Evolutionary conservation across 2,329 filamentous ascomycete genomes (phyloP).

Genomic region (Pseudogymnoascus sp.): DNA sequence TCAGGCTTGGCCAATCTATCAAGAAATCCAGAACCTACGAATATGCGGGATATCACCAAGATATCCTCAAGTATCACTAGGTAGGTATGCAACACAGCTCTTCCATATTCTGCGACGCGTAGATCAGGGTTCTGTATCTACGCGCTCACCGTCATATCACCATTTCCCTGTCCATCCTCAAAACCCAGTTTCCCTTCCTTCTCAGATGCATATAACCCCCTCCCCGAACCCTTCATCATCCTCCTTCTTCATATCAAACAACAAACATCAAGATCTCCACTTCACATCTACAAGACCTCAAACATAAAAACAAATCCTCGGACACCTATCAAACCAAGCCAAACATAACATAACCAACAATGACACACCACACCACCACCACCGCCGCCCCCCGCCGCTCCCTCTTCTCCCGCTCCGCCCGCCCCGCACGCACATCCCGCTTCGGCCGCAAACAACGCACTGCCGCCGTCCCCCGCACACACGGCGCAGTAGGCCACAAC

Average conservation of each 20-base stretch:
- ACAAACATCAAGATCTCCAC: neutral
- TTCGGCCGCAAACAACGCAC: neutral
- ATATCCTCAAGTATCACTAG: neutral
- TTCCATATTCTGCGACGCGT: neutral
- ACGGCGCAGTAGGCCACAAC: neutral
- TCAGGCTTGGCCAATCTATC: slow-evolving; percentile 1
- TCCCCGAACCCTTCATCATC: neutral
- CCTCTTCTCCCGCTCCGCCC: neutral
- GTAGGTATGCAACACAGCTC: neutral
- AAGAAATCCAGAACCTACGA: neutral
- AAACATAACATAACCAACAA: neutral
- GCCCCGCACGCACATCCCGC: neutral
- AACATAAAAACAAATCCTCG: neutral
- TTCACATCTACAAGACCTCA: neutral
- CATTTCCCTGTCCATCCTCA: neutral
- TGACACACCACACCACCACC: neutral
- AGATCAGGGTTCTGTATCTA: neutral
- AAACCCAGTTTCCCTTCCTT: neutral
- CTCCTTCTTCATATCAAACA: slow-evolving; percentile 5
- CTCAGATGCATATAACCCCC: neutral
- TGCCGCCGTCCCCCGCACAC: neutral
- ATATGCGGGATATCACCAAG: neutral
- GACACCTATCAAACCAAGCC: neutral
- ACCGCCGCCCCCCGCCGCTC: neutral
- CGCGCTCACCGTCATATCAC: neutral